Conservation (phyloP, 2,329 filamentous ascomycete species). For the Fusarium equiseti region DNA sequence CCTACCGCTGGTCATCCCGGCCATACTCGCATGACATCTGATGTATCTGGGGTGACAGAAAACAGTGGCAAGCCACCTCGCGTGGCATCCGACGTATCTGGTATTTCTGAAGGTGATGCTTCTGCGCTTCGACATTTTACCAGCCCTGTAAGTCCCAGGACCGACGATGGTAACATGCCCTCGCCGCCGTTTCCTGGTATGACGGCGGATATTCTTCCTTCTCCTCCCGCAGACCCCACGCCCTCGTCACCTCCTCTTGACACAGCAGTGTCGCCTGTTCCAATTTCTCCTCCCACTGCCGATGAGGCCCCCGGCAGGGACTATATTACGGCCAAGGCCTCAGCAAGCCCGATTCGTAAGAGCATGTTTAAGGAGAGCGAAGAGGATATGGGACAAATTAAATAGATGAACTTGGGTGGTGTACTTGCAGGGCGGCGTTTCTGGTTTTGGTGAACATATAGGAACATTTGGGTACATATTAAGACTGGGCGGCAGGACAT, state of each 20-base stretch:
- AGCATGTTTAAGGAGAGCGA: slow-evolving; percentile 59
- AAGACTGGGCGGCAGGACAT: slow-evolving; percentile 25
- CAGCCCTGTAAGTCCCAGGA: slow-evolving; percentile 40
- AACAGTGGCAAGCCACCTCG: slow-evolving; percentile 22
- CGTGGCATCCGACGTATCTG: slow-evolving; percentile 44
- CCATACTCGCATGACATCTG: slow-evolving; percentile 37
- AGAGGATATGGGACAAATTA: slow-evolving; percentile 54
- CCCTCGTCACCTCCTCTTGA: slow-evolving; percentile 20
- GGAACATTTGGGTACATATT: slow-evolving; percentile 6
- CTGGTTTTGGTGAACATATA: neutral
- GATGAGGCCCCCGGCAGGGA: slow-evolving; percentile 46
- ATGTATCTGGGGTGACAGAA: slow-evolving; percentile 36
- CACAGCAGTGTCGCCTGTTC: slow-evolving; percentile 7
- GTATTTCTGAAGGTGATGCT: slow-evolving; percentile 39
- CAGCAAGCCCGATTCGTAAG: slow-evolving; percentile 50
- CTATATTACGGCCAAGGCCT: slow-evolving; percentile 46
- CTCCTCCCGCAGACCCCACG: slow-evolving; percentile 22
- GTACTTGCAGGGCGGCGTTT: slow-evolving; percentile 36
- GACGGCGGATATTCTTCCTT: slow-evolving; percentile 24
- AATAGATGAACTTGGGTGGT: slow-evolving; percentile 8
- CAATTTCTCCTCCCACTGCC: slow-evolving; percentile 48
- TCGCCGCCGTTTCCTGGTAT: slow-evolving; percentile 20
- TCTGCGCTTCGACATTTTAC: slow-evolving; percentile 34
- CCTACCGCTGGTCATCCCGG: slow-evolving; percentile 22
- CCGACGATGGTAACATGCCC: slow-evolving; percentile 12